Evolutionary conservation across 2,329 filamentous ascomycete species (phyloP).

Genomic region (Colletotrichum higginsianum): DNA sequence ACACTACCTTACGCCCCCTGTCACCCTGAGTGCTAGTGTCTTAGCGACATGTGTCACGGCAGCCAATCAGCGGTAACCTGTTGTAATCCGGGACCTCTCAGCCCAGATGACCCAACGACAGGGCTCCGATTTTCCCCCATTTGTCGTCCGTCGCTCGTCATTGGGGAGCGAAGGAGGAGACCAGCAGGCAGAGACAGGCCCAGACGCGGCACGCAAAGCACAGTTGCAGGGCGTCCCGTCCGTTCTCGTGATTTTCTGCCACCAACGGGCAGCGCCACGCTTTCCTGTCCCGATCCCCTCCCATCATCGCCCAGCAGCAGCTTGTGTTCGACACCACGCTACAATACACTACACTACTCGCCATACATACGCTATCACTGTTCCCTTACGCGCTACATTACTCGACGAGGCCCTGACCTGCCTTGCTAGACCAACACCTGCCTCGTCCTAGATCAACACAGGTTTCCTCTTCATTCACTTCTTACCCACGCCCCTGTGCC

Average conservation of each 20-base stretch:
- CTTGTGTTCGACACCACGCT: neutral
- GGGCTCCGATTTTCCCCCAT: conserved; percentile 40
- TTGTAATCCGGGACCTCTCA: conserved; percentile 44
- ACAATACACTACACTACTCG: neutral
- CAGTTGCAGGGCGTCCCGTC: conserved; percentile 8
- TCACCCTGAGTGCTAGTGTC: conserved; percentile 13
- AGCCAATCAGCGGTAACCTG: conserved; percentile 37
- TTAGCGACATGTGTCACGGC: conserved; percentile 16
- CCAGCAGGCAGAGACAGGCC: conserved; percentile 1
- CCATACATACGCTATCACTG: neutral
- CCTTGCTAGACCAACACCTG: conserved; percentile 18
- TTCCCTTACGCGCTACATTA: neutral
- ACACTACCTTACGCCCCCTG: conserved; percentile 8
- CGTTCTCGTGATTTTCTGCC: conserved; percentile 39
- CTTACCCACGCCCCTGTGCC: conserved; percentile 3
- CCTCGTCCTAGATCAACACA: conserved; percentile 13
- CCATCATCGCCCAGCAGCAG: conserved; percentile 24
- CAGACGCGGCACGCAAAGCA: conserved; percentile 14
- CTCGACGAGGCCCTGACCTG: neutral
- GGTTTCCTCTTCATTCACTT: conserved; percentile 2
- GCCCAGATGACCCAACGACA: conserved; percentile 38
- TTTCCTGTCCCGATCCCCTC: conserved; percentile 21
- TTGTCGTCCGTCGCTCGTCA: conserved; percentile 41
- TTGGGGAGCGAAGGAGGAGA: conserved; percentile 23
- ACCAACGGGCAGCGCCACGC: conserved; percentile 17